Base-by-base conservation (phyloP, 2,329 filamentous ascomycete species). In the Bipolaris victoriae region DNA sequence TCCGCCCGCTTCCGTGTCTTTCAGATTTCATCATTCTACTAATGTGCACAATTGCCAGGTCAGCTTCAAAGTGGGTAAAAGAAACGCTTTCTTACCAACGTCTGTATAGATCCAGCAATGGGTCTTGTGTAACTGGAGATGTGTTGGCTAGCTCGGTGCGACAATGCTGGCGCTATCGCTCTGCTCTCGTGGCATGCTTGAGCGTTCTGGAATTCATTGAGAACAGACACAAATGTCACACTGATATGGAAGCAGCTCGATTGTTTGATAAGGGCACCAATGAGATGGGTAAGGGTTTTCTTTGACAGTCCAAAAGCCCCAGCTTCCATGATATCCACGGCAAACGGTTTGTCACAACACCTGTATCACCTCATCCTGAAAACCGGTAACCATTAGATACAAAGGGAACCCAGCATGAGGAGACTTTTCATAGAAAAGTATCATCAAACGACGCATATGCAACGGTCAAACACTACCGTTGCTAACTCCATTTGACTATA, bases 311-410 rank as follows among this genome's bases (percentile, higher is more conserved):
- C 20, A 18, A 18, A 9, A 11, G 24, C 13, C 41, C 29, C 24
- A 15, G 11, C 9, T 7, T 22, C 15, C n/a, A 24, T 10, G 15
- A 29, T 18, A 2, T 43, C 36, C 16, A 43, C 13, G 36, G 31
- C 50, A 57, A 54, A 54, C 55, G 52, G 49, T 37, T 33, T 26
- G 39, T 33, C 16, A 31, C 22, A 40, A 33, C 11, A 40, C 16
- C 24, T 35, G 47, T 22, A 35, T 52, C 18, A 56, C 47, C 31
- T 24, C 33, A 4, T 4, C 18, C 16, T 7, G 5, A 26, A 15
- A 26, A 9, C 15, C 18, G 18, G 11, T 26, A n/a, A 6, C 45
- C 11, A 29, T 18, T 18, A 33, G 13, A 24, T 7, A 18, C 22
- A 5, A 7, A 16, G 5, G 20, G 39, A 11, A 15, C 35, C 39